Evolutionary conservation across 306 rosid genomes (phyloP), one percentile per base, ranked within the genome.

Genomic region (Ziziphus jujuba): DNA sequence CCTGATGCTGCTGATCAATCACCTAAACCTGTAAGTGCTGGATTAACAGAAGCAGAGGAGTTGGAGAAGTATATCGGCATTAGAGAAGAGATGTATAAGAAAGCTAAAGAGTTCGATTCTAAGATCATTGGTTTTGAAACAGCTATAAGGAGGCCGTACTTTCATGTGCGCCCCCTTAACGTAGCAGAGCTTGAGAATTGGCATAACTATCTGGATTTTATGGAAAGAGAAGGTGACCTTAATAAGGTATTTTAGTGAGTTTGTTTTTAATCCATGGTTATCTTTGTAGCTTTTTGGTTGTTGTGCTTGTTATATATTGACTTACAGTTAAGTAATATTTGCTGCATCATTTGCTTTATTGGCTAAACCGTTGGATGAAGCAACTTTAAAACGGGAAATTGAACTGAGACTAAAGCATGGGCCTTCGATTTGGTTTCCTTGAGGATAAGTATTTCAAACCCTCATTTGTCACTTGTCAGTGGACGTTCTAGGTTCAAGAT

Each of bases 351-450:
- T 80, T 87, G 84, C 90, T 79, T 86, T 95, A 85, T 83, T 84
- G 97, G 99, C 89, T 95, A 87, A 84, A 87, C 72, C 76, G 73
- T 90, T 90, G 96, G 97, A 91, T 77, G 99, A 95, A 84, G 97
- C 95, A 80, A 87, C 96, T 85, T 68, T 95, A 85, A 77, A 86
- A 90, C 79, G 81, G 84, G 95, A 95, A 86, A 80, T 82, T 95
- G 97, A 90, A 85, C 97, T 91, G 99, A 95, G 99, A 88, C 96
- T 89, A 95, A 90, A 90, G 96, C 96, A 85, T 87, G 96, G 95
- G 74, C 95, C 97, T 87, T 85, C 96, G 78, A 88, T 84, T 86
- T 90, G 97, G 91, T 95, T 88, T 84, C 96, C 80, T 78, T 87
- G 86, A 95, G 99, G 99, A 90, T 95, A 95, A 91, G 97, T 91